Evolutionary conservation across 192 early-diverging fungal species (phyloP), one percentile per base, ranked within the genome.

Genomic region (Kickxella alabastrina): DNA sequence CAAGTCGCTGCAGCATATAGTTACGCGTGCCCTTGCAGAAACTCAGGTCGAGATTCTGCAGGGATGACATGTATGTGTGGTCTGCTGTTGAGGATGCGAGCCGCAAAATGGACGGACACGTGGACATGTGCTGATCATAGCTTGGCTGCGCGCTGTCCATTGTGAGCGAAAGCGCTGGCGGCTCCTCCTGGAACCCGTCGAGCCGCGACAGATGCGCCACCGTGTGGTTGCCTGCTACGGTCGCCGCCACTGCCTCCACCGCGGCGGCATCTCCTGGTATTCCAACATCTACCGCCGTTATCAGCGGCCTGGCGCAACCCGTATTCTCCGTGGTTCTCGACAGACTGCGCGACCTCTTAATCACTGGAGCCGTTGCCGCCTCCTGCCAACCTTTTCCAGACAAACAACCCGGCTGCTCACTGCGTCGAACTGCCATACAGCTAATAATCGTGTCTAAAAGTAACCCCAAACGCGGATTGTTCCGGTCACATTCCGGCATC

Each of bases 21-120:
- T 80, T 79, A 31, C 71, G 67, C n/a, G 81, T 62, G 35, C 82
- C 79, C 43, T 79, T 77, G 65, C 79, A 81, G 59, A 83, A 83
- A 14, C 73, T 48, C 45, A 83, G 57, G 37, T 83, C 79, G 29
- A 83, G 63, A 18, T 72, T 57, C 23, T 59, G 70, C 38, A 83
- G 57, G 21, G 70, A 58, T 21, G 67, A 60, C 2, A 26, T 24
- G 29, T 62, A 65, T 28, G n/a, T 14, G 17, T 15, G 32, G 15
- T 1, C 19, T 26, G 14, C 14, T 13, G 15, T 53, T 29, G 6
- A n/a, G n/a, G n/a, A n/a, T n/a, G n/a, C n/a, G n/a, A n/a, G 6
- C 5, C 17, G n/a, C 32, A 22, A 25, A 38, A 36, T 8, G 26
- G 38, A 23, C 49, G 32, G 1, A 28, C 3, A 22, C 18, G 9